phyloP scores from a whole-genome alignment of 202 grass and related monocot genomes.

The Cymbopogon flexuosus region DNA sequence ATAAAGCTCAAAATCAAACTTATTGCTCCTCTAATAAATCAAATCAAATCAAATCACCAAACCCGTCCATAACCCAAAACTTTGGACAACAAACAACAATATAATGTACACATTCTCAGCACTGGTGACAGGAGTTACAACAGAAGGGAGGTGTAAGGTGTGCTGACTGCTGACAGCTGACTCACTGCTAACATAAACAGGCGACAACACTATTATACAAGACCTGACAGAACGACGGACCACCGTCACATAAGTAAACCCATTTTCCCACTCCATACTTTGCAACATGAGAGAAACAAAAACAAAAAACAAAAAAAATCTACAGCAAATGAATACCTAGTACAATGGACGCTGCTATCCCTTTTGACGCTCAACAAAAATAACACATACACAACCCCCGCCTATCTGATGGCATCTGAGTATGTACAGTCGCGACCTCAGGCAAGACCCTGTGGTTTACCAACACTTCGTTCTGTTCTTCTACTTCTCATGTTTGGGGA shows the following conservation, averaged over 20 bases:
- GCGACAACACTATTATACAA: conserved; percentile 34
- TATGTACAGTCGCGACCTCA: conserved; percentile 53
- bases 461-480: conserved; percentile 18
- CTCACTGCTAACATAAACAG: not conserved
- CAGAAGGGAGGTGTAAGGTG: not conserved
- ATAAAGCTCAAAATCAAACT: not conserved
- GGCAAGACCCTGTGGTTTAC: conserved; percentile 17
- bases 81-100: conserved; percentile 2
- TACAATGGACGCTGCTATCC: conserved; percentile 42
- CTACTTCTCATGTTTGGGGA: conserved; percentile 31
- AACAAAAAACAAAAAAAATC: conserved; percentile 20
- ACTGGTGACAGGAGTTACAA: conserved; percentile 32
- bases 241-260: conserved; percentile 7
- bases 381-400: conserved; percentile 28
- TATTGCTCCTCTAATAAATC: conserved; percentile 17
- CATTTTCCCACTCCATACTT: conserved; percentile 21
- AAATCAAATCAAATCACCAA: conserved; percentile 35
- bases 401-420: conserved; percentile 41
- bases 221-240: not conserved
- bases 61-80: conserved; percentile 29
- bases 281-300: conserved; percentile 6
- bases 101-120: conserved; percentile 39
- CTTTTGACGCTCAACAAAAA: conserved; percentile 24
- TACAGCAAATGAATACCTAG: conserved; percentile 65
- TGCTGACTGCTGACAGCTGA: not conserved